Evolutionary conservation across 2,329 filamentous ascomycete genomes (phyloP).

Genomic region (Apiospora kogelbergensis): DNA sequence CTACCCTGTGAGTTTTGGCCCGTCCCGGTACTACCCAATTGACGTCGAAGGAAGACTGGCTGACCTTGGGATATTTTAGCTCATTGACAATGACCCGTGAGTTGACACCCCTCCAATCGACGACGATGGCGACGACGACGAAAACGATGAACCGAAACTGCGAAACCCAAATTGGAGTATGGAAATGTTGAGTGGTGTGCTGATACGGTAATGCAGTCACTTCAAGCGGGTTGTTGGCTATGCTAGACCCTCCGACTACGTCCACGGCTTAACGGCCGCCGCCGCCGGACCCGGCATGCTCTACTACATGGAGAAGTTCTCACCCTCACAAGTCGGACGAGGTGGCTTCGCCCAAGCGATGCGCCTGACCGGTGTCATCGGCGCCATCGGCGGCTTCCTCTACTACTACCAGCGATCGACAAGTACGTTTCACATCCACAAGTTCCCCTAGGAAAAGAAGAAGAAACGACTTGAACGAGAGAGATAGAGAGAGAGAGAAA

Average conservation of each 20-base stretch:
- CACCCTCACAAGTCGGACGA: conserved; percentile 80
- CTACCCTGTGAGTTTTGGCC: conserved; percentile 78
- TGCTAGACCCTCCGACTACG: conserved; percentile 82
- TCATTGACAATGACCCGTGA: conserved; percentile 99
- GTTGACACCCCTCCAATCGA: conserved; percentile 31
- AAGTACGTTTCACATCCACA: conserved; percentile 56
- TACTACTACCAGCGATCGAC: conserved; percentile 82
- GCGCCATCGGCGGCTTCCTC: conserved; percentile 75
- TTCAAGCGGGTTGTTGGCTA: conserved; percentile 88
- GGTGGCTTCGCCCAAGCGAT: conserved; percentile 81
- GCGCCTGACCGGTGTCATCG: conserved; percentile 74
- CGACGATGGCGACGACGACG: not conserved
- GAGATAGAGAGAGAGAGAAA: not conserved
- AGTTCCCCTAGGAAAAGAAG: not conserved
- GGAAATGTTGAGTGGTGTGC: not conserved
- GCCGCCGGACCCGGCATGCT: conserved; percentile 74
- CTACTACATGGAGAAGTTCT: conserved; percentile 76
- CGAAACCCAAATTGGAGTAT: not conserved
- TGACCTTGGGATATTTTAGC: conserved; percentile 50
- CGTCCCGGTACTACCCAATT: conserved; percentile 14
- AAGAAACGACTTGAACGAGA: not conserved
- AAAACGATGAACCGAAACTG: not conserved
- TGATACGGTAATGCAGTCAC: conserved; percentile 57
- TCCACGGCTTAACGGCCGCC: conserved; percentile 65
- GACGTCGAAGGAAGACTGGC: not conserved